Base-by-base conservation (phyloP, 805 yeast species). In the Tetrapisispora namnaoensis region DNA sequence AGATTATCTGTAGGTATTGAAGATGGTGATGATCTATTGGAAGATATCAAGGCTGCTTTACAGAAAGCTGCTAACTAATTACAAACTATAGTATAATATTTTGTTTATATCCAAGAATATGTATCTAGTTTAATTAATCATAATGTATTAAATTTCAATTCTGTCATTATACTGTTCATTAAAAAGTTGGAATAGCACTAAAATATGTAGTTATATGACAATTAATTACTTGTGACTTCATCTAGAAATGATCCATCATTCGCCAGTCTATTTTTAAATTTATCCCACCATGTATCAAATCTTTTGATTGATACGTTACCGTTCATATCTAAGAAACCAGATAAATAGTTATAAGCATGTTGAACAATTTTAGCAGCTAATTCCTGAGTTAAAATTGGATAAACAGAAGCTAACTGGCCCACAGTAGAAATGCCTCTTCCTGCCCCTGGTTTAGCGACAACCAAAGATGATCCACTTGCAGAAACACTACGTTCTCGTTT, bases 251-350 rank as follows among this genome's bases (percentile, higher is more conserved):
- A 79, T 1, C 96, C 97, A 61, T 91, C 95, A 52, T 83, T 85
- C 11, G 78, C 74, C 51, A 93, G 58, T 60, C 84, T 82, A 7
- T 77, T 67, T 63, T 78, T 86, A 68, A 93, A 91, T 66, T 88
- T 90, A 54, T 76, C 82, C 99, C 99, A 87, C 99, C 99, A 91
- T 38, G 77, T 83, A 62, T 91, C 95, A 59, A 91, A 91, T 40
- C 80, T 84, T 59, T 83, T 86, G 61, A 91, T 86, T 3, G 90
- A 84, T 2, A 91, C 96, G 56, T 80, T 86, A 2, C 95, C 95
- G 21, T 77, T 72, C 5, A 70, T 63, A 60, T 88, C 95, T 8
- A 88, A 76, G 62, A 90, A 91, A n/a, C 97, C 86, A 1, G 95
- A 80, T 44, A 91, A 67, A 62, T 78, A 93, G 62, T 93, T 90